Evolutionary conservation across 371 early-diverging fungal genomes (phyloP).

Genomic region (Dichotomocladium elegans): DNA sequence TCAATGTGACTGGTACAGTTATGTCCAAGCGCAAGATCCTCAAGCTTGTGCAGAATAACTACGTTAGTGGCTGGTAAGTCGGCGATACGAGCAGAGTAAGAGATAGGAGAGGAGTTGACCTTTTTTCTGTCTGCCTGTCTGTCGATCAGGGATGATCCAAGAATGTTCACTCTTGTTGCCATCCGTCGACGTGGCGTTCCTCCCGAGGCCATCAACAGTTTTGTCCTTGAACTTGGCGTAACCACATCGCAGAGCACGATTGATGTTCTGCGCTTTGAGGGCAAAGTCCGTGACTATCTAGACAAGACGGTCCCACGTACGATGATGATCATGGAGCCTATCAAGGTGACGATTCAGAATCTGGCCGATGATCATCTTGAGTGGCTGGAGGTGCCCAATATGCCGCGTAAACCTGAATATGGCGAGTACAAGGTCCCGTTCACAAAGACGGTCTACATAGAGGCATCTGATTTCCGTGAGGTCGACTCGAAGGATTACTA

Average conservation of each 20-base stretch:
- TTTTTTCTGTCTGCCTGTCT: neutral
- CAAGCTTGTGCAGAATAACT: conserved; percentile 79
- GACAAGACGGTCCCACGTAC: conserved; percentile 90
- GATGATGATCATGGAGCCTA: conserved; percentile 88
- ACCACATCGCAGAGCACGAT: conserved; percentile 89
- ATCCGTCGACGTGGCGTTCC: conserved; percentile 98
- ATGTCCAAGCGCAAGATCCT: conserved; percentile 98
- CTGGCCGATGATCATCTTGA: conserved; percentile 74
- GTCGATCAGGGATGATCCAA: conserved; percentile 97
- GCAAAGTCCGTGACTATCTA: conserved; percentile 92
- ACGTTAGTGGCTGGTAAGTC: conserved; percentile 77
- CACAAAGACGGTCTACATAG: conserved; percentile 89
- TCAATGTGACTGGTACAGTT: conserved; percentile 96
- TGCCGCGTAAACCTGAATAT: conserved; percentile 80
- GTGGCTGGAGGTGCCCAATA: conserved; percentile 80
- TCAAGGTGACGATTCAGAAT: conserved; percentile 87
- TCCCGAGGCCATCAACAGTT: conserved; percentile 97
- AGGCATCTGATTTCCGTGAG: conserved; percentile 92
- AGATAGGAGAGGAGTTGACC: neutral
- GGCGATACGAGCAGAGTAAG: no score
- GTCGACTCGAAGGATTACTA: conserved; percentile 89
- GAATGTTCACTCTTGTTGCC: conserved; percentile 96
- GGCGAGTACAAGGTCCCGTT: conserved; percentile 87
- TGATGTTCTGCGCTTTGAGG: conserved; percentile 92
- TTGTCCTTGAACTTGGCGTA: conserved; percentile 93